Evolutionary conservation across 2,329 filamentous ascomycete genomes (phyloP).

Genomic region (Trichoderma sp.): DNA sequence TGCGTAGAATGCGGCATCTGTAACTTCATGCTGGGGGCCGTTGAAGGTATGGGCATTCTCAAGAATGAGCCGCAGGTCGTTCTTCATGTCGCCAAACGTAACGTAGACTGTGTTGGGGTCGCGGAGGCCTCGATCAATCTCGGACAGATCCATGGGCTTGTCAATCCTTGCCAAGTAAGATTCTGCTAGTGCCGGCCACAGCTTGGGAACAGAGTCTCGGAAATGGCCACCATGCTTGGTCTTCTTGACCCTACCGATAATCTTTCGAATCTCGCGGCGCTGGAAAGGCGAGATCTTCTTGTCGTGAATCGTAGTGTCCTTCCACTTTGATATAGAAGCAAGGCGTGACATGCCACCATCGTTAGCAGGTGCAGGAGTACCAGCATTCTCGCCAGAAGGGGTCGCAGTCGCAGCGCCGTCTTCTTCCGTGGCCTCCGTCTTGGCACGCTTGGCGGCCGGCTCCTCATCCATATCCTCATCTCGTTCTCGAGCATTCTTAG

Average conservation of each 20-base stretch:
- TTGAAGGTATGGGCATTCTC: constrained; percentile 82
- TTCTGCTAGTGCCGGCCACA: constrained; percentile 73
- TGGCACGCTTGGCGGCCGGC: constrained; percentile 77
- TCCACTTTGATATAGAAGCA: constrained; percentile 39
- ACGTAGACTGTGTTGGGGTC: constrained; percentile 58
- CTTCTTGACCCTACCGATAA: constrained; percentile 77
- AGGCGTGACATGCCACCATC: constrained; percentile 24
- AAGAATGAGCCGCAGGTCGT: constrained; percentile 74
- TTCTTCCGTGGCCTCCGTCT: constrained; percentile 59
- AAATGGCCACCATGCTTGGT: constrained; percentile 78
- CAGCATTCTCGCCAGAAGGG: constrained; percentile 24
- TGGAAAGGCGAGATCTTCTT: constrained; percentile 58
- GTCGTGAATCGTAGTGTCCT: constrained; percentile 43
- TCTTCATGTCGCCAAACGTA: constrained; percentile 68
- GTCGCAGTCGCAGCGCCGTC: constrained; percentile 27
- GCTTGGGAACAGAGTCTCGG: constrained; percentile 70
- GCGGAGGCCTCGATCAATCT: constrained; percentile 79
- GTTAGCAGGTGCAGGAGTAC: constrained; percentile 22
- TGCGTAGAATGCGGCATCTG: constrained; percentile 52
- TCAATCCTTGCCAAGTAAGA: constrained; percentile 68
- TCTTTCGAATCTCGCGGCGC: constrained; percentile 60
- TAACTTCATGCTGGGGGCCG: constrained; percentile 71
- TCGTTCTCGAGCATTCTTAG: constrained; percentile 70
- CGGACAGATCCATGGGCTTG: constrained; percentile 78
- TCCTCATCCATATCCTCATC: constrained; percentile 68